Conservation (phyloP, 805 yeast genomes). For the Candida ipomoeae region DNA sequence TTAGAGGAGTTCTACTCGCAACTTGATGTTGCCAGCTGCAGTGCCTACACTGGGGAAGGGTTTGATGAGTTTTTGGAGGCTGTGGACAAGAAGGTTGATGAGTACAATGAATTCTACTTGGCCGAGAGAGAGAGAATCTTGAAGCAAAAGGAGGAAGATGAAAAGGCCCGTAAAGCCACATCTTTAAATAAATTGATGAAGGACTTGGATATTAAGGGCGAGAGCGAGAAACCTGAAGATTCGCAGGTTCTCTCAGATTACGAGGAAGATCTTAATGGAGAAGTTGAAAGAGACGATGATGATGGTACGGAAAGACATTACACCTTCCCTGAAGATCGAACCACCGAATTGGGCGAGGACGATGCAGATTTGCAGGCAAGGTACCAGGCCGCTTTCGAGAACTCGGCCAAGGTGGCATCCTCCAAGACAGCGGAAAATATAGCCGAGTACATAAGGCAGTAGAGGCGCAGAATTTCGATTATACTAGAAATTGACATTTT, state of each 20-base stretch:
- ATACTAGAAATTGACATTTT: not conserved
- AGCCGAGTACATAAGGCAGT: conserved; percentile 53
- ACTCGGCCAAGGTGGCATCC: conserved; percentile 56
- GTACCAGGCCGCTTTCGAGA: conserved; percentile 69
- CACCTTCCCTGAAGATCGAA: conserved; percentile 65
- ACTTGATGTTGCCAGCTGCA: conserved; percentile 87
- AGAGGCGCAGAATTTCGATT: not conserved
- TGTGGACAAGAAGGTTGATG: conserved; percentile 82
- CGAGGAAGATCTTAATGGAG: conserved; percentile 45
- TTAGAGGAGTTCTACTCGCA: conserved; percentile 93
- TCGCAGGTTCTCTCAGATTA: conserved; percentile 51
- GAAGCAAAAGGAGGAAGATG: conserved; percentile 72
- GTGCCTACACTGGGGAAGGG: conserved; percentile 91
- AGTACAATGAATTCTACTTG: conserved; percentile 76
- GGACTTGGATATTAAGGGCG: conserved; percentile 68
- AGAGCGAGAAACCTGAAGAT: conserved; percentile 20
- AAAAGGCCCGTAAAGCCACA: conserved; percentile 64
- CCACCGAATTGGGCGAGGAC: conserved; percentile 50
- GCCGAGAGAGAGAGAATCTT: conserved; percentile 81
- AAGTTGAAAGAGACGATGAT: conserved; percentile 45
- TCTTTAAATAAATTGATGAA: conserved; percentile 73
- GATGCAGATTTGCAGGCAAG: conserved; percentile 57
- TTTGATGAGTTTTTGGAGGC: conserved; percentile 85
- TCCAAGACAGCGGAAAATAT: conserved; percentile 69
- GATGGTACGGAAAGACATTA: conserved; percentile 53